A percentile compares a stretch with the other conserved stretches of the same genome.
Conservation (phyloP, 495 filamentous ascomycete species). For the Penicillium silybi region DNA sequence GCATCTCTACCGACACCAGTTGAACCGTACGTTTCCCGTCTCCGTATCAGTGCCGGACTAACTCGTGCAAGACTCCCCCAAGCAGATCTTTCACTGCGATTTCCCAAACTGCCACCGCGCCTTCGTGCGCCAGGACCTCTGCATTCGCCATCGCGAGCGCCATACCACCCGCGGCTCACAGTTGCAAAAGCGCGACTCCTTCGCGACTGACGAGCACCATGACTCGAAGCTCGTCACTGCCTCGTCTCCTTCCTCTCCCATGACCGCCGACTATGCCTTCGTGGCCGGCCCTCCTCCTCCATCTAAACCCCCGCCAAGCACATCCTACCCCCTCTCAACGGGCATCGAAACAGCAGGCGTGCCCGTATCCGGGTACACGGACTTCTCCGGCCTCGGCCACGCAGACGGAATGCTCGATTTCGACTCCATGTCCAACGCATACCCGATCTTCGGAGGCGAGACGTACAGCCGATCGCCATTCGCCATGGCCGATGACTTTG, state of each 20-base stretch:
- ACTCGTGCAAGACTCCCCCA: constrained; percentile 59
- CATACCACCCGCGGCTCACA: constrained; percentile 96
- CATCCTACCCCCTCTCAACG: constrained; percentile 26
- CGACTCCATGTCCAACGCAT: constrained; percentile 66
- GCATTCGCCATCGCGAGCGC: constrained; percentile 87
- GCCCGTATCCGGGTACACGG: constrained; percentile 25
- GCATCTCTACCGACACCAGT: constrained; percentile 92
- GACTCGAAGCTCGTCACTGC: constrained; percentile 15
- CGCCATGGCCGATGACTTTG: constrained; percentile 87
- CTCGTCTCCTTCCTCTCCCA: constrained; percentile 20
- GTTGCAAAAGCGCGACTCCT: constrained; percentile 79
- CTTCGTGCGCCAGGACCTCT: constrained; percentile 94
- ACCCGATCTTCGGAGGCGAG: constrained; percentile 82
- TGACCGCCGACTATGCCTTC: constrained; percentile 21
- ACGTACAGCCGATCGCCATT: constrained; percentile 80
- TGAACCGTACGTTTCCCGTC: constrained; percentile 70
- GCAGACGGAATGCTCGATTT: constrained; percentile 35
- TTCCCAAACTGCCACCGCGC: constrained; percentile 85
- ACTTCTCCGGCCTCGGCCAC: constrained; percentile 19
- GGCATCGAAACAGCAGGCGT: constrained; percentile 22
- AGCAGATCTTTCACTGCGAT: constrained; percentile 94
- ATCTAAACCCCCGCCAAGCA: constrained; percentile 16
- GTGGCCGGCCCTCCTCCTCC: constrained; percentile 12
- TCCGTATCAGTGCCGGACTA: not conserved
- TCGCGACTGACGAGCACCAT: constrained; percentile 29